Conservation (phyloP, 2,329 filamentous ascomycete genomes). For the Aspergillus piperis region DNA sequence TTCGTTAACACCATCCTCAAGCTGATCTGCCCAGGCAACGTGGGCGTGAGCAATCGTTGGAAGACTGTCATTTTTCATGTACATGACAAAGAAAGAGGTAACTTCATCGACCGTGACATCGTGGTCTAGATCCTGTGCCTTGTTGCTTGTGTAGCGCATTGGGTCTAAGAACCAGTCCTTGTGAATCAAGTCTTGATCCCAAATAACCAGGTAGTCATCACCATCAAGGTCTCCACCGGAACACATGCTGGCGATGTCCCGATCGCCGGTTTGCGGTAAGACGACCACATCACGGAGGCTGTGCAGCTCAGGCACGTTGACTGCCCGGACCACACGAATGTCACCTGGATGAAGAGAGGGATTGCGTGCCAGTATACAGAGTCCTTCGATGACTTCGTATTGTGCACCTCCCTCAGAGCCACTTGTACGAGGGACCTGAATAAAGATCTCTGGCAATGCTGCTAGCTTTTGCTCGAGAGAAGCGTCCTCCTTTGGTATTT, state of each 20-base stretch:
- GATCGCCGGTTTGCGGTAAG: slow-evolving; percentile 78
- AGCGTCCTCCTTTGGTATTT: slow-evolving; percentile 37
- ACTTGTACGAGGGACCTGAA: slow-evolving; percentile 68
- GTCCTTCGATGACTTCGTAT: slow-evolving; percentile 69
- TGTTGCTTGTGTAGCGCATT: slow-evolving; percentile 71
- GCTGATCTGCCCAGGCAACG: slow-evolving; percentile 71
- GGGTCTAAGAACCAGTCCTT: slow-evolving; percentile 68
- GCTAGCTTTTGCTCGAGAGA: slow-evolving; percentile 47
- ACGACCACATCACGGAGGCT: slow-evolving; percentile 86
- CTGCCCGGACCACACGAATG: slow-evolving; percentile 80
- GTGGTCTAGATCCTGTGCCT: slow-evolving; percentile 57
- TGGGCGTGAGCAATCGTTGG: slow-evolving; percentile 80
- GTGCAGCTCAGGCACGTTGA: slow-evolving; percentile 70
- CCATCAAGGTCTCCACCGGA: slow-evolving; percentile 95
- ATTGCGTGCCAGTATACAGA: slow-evolving; percentile 86
- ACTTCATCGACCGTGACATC: slow-evolving; percentile 73
- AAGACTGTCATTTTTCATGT: slow-evolving; percentile 88
- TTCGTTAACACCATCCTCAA: slow-evolving; percentile 64
- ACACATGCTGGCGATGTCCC: slow-evolving; percentile 88
- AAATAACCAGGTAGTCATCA: slow-evolving; percentile 92
- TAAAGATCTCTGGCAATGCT: slow-evolving; percentile 79
- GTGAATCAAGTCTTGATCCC: slow-evolving; percentile 77
- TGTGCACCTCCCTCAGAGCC: slow-evolving; percentile 47
- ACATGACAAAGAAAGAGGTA: slow-evolving; percentile 81
- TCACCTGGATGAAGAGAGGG: slow-evolving; percentile 93